Conservation (phyloP, 176 grass and related monocot species). For the Metroxylon sagu region DNA sequence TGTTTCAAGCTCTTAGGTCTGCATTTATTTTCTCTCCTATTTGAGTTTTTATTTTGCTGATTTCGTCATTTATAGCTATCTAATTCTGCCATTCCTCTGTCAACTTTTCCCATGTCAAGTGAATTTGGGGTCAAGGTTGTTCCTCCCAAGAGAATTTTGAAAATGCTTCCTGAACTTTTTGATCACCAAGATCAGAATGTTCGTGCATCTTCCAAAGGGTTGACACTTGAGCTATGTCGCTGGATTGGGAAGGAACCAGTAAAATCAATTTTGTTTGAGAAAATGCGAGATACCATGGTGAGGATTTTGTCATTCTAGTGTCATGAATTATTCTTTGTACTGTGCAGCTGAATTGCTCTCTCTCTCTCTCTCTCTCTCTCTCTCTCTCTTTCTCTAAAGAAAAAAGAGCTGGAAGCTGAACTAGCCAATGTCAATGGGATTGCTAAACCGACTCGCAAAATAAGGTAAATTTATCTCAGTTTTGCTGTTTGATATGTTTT, state of each 20-base stretch:
- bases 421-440: slow-evolving; percentile 67
- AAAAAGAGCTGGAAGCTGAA: slow-evolving; percentile 98
- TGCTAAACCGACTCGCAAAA: slow-evolving; percentile 89
- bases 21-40: slow-evolving; percentile 11
- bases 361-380: slow-evolving; percentile 23
- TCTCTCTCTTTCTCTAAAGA: slow-evolving; percentile 46
- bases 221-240: slow-evolving; percentile 91
- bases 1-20: slow-evolving; percentile 99
- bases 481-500: neutral
- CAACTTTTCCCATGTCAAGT: slow-evolving; percentile 27
- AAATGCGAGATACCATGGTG: slow-evolving; percentile 99
- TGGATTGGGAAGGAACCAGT: slow-evolving; percentile 99
- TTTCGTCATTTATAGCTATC: neutral
- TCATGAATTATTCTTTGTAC: slow-evolving; percentile 1
- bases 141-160: slow-evolving; percentile 88
- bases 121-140: slow-evolving; percentile 94
- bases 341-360: slow-evolving; percentile 13
- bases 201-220: slow-evolving; percentile 87
- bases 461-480: slow-evolving; percentile 50
- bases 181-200: slow-evolving; percentile 99
- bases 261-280: slow-evolving; percentile 94
- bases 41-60: neutral
- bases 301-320: slow-evolving; percentile 9
- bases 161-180: slow-evolving; percentile 98
- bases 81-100: slow-evolving; percentile 1